Conservation (phyloP, 768 basidiomycete species). For the Sporobolomyces phaffii region DNA sequence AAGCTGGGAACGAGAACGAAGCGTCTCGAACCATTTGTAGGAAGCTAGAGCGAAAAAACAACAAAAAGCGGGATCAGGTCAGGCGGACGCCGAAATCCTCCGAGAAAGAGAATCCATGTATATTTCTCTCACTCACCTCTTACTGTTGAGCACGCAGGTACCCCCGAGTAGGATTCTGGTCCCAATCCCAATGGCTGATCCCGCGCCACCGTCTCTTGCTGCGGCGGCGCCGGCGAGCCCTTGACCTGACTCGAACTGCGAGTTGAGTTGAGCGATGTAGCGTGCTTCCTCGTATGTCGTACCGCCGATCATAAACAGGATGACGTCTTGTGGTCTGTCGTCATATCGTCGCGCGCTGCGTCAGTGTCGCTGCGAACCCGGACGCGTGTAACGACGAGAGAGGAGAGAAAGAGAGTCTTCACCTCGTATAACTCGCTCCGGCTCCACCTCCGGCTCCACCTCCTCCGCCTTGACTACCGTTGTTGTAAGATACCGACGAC, state of each 20-base stretch:
- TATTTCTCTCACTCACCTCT: slow-evolving; percentile 60
- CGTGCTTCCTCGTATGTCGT: slow-evolving; percentile 93
- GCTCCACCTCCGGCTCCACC: background rate
- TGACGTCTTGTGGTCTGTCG: slow-evolving; percentile 86
- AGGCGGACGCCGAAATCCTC: background rate
- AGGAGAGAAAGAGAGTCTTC: too few relatives aligned
- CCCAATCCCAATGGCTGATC: slow-evolving; percentile 52
- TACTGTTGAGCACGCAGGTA: slow-evolving; percentile 90
- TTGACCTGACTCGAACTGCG: slow-evolving; percentile 52
- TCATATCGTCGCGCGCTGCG: background rate
- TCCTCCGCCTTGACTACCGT: slow-evolving; percentile 4
- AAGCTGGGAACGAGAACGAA: slow-evolving; percentile 48
- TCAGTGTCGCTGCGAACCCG: too few relatives aligned
- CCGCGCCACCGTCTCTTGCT: too few relatives aligned
- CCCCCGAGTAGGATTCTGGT: slow-evolving; percentile 82
- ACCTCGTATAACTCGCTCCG: background rate
- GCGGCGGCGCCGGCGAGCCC: background rate
- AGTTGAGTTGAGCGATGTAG: slow-evolving; percentile 75
- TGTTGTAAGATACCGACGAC: background rate
- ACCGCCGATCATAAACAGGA: slow-evolving; percentile 93
- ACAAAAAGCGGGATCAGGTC: background rate
- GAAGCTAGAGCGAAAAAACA: too few relatives aligned
- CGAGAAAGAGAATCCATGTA: background rate
- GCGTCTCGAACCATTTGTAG: slow-evolving; percentile 80
- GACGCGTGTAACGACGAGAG: too few relatives aligned